Conservation (phyloP, 768 basidiomycete species). For the Infundibulicybe gibba region DNA sequence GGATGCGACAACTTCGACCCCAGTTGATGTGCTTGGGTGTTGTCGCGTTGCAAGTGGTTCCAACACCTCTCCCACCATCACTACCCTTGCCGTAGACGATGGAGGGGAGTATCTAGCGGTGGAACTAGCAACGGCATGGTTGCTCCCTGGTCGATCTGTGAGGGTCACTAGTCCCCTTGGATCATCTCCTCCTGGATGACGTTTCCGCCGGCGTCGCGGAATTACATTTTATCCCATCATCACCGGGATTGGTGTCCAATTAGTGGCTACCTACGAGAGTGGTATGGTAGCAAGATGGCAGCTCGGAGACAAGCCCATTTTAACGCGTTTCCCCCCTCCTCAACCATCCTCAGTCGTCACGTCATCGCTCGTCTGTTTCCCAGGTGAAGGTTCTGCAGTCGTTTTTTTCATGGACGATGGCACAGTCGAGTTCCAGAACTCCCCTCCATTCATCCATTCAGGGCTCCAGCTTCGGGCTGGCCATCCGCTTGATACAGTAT, state of each 20-base stretch:
- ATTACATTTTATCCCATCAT: constrained; percentile 41
- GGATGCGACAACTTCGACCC: constrained; percentile 27
- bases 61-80: constrained; percentile 45
- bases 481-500: constrained; percentile 49
- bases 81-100: constrained; percentile 60
- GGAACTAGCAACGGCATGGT: constrained; percentile 69
- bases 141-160: constrained; percentile 55
- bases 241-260: constrained; percentile 12
- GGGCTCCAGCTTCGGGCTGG: constrained; percentile 48
- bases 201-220: constrained; percentile 49
- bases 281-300: constrained; percentile 57
- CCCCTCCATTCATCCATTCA: constrained; percentile 26
- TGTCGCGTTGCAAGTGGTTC: constrained; percentile 42
- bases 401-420: constrained; percentile 68
- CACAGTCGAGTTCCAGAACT: constrained; percentile 56
- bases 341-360: constrained; percentile 40
- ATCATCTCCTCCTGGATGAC: constrained; percentile 37
- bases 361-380: constrained; percentile 45
- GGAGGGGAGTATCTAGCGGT: constrained; percentile 62
- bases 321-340: constrained; percentile 39
- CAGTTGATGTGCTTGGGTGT: constrained; percentile 39
- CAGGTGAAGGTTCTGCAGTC: constrained; percentile 44
- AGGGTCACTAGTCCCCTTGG: constrained; percentile 30
- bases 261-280: constrained; percentile 56
- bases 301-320: constrained; percentile 25